Evolutionary conservation across 768 basidiomycete genomes (phyloP).

Genomic region (Roridomyces roridus): DNA sequence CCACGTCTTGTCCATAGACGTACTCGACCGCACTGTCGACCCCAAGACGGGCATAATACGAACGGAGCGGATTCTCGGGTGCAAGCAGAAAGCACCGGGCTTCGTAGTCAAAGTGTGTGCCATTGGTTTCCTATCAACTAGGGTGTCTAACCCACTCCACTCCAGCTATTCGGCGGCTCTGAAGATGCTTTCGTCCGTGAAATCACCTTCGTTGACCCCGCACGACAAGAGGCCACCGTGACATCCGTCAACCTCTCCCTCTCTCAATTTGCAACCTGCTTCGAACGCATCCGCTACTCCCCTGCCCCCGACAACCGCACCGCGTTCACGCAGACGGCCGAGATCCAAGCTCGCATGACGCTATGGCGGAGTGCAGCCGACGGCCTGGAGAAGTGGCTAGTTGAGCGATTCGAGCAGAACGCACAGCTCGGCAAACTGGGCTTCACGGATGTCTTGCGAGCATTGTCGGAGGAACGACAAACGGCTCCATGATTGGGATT

Average conservation of each 20-base stretch:
- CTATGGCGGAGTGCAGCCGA: constrained; percentile 85
- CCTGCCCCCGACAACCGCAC: constrained; percentile 73
- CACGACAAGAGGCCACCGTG: constrained; percentile 78
- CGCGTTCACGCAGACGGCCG: constrained; percentile 86
- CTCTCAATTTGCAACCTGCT: constrained; percentile 93
- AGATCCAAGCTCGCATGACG: constrained; percentile 83
- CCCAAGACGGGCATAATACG: constrained; percentile 86
- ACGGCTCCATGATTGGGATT: constrained; percentile 20
- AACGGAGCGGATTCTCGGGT: constrained; percentile 88
- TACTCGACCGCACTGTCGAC: constrained; percentile 84
- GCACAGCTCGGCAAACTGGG: constrained; percentile 88
- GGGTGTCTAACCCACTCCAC: constrained; percentile 22
- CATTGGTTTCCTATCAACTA: background rate
- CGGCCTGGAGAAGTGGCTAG: constrained; percentile 84
- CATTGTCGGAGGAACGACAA: constrained; percentile 70
- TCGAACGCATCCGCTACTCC: constrained; percentile 87
- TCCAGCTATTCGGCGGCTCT: constrained; percentile 87
- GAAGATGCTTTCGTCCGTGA: constrained; percentile 96
- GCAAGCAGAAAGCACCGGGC: constrained; percentile 88
- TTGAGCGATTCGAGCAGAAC: constrained; percentile 91
- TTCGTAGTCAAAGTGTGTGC: constrained; percentile 91
- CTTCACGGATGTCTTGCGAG: constrained; percentile 87
- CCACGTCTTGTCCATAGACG: constrained; percentile 88
- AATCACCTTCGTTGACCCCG: constrained; percentile 91
- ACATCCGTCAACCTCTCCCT: constrained; percentile 93